Percentiles rank a stretch among this genome's conserved stretches.
Conservation (phyloP, 129 eudicot genomes). For the sunflower (Helianthus annuus) region DNA sequence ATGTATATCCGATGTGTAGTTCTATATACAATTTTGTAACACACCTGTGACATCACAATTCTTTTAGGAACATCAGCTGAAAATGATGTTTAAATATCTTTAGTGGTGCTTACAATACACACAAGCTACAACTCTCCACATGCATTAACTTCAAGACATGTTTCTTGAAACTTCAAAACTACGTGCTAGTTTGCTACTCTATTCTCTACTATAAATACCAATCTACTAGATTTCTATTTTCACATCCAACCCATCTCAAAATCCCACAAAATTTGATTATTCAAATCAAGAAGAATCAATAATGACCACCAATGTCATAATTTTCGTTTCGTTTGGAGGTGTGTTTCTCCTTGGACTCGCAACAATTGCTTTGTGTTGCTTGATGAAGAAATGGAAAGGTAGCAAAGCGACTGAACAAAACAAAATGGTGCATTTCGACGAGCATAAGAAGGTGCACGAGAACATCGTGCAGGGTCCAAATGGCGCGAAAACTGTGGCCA, state of each 20-base stretch:
- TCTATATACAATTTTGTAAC: no score
- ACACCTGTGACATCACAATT: no score
- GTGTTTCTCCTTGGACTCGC: slow-evolving; percentile 49
- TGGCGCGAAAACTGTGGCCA: slow-evolving; percentile 50
- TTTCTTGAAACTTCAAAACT: slow-evolving; percentile 54
- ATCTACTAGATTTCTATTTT: neutral
- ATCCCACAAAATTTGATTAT: neutral
- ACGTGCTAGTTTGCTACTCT: slow-evolving; percentile 23
- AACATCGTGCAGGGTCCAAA: slow-evolving; percentile 50
- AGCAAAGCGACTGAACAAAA: slow-evolving; percentile 38
- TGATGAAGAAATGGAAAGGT: slow-evolving; percentile 52
- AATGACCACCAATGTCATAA: slow-evolving; percentile 40
- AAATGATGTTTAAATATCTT: neutral
- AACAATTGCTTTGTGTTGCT: slow-evolving; percentile 50
- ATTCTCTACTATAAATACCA: slow-evolving; percentile 44
- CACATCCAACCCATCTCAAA: slow-evolving; percentile 33
- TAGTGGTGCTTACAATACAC: slow-evolving; percentile 55
- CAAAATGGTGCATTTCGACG: slow-evolving; percentile 35
- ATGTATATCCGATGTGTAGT: no score
- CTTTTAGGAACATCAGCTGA: no score
- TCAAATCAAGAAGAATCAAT: neutral
- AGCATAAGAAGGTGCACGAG: slow-evolving; percentile 48
- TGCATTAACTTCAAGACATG: slow-evolving; percentile 53
- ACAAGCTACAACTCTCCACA: slow-evolving; percentile 15
- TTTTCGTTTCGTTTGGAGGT: slow-evolving; percentile 55